Evolutionary conservation across 108 stramenopile species (phyloP), one percentile per base, ranked within the genome.

Genomic region (Nitzschia sp.): DNA sequence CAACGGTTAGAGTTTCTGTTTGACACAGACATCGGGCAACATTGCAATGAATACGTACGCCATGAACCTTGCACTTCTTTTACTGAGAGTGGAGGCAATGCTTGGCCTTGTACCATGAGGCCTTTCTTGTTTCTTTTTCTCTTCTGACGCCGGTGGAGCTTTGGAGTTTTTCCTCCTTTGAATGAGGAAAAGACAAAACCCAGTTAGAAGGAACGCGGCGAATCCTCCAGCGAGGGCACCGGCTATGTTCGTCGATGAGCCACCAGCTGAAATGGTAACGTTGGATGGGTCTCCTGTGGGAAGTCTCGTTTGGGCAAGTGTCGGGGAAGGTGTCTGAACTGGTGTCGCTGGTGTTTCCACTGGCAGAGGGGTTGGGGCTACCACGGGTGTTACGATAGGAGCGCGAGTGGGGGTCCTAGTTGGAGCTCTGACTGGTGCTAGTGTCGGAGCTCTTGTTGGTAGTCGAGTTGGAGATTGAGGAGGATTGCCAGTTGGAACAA

Each of bases 251-350:
- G 5, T 34, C 1, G 29, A 34, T 3, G 65, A 61, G 17, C 57
- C 71, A 12, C 77, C 80, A 55, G 48, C 68, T 29, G 79, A 69
- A n/a, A 76, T 42, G 21, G 70, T 61, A 17, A 53, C 24, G 11
- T 63, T 41, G 10, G 26, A 20, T 11, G 43, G 26, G 11, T 48
- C 22, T 1, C 17, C 38, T 34, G 29, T 3, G 29, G 29, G 3
- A 5, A 1, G 1, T 34, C 29, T 1, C 29, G 29, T 34, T 34
- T 1, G 29, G 1, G 1, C 3, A 34, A 34, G 29, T 3, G 29
- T 34, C 29, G 29, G 1, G 1, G 29, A 1, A 34, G 29, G 3
- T 3, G 29, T 3, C 29, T 34, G 29, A 34, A 1, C 5, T 1
- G 29, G 29, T 34, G 29, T 5, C 1, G 5, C 29, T 3, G 29